Base-by-base conservation (phyloP, 805 yeast genomes). In the Saturnispora diversa region DNA sequence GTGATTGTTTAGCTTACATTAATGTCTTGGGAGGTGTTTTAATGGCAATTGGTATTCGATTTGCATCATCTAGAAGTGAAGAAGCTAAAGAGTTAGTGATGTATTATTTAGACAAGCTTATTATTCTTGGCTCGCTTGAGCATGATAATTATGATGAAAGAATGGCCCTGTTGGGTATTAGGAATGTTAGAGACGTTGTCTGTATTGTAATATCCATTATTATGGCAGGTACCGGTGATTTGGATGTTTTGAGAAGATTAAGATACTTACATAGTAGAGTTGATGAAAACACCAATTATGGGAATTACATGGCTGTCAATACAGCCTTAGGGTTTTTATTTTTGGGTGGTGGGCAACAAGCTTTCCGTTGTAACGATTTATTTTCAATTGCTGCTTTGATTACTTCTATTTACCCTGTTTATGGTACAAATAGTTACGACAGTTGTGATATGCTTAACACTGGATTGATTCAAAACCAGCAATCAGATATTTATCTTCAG, bases 201-300 rank as follows among this genome's bases (percentile, higher is more conserved):
- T 70, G 80, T 1, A 57, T 90, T 5, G 72, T 92, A 7, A 58
- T 74, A 6, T 73, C 96, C 0, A 66, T 85, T 21, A 70, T 87
- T 0, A 83, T 86, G 84, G 88, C 95, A 2, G 95, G 96, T 1
- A 75, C 87, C 12, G 97, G 98, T 1, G 96, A 92, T 55, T 60
- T 88, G 40, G 83, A 77, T 32, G 74, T 79, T 0, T 72, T 92
- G 48, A 69, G 88, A 50, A 68, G 96, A 39, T 64, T 85, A 31
- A 68, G 95, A 44, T 70, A 72, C 20, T 61, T 85, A 24, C 87
- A 84, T 54, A 84, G 81, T 16, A 66, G 70, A 10, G 69, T 74
- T 0, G 58, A 54, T 24, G 51, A 51, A 11, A 44, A 50, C 11
- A 54, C 66, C 33, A 66, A 68, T 8, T 86, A 74, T 56, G 92